Evolutionary conservation across 2,329 filamentous ascomycete genomes (phyloP), one percentile per base, ranked within the genome.

Genomic region (Botrytis paeoniae): DNA sequence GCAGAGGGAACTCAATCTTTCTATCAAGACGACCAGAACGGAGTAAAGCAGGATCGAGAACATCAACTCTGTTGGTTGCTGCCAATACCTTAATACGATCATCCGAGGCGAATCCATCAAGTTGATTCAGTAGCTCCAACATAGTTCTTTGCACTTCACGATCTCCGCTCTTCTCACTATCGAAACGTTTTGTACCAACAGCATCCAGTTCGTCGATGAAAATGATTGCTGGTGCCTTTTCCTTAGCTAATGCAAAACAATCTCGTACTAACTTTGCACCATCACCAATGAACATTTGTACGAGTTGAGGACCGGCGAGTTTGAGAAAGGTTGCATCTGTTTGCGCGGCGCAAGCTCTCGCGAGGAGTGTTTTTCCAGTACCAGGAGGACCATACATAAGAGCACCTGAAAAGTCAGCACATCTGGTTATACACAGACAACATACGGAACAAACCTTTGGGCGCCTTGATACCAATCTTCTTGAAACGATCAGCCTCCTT

Each of bases 241-340:
- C 96, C 83, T 99, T 99, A 71, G 96, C 96, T 22, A 99, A 87
- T 2, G 96, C 96, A 82, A 99, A 99, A 84, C 94, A 97, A 85
- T 99, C 96, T 74, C 96, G 93, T 60, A 99, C 96, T 43, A 99
- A 89, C 85, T 99, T 99, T 61, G 97, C 96, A 80, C 96, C 96
- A 78, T 99, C 97, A 82, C 96, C 96, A 59, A 99, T 99, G 83
- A 98, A 99, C 96, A 98, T 99, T 83, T 99, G 96, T 43, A 99
- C 96, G 57, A 99, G 90, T 84, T 99, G 96, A 8, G 97, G 96
- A 69, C 96, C 96, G 74, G 96, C 96, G 73, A 99, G 92, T 84
- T 99, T 99, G 81, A 99, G 90, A 87, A 99, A 99, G 37, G 96
- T 99, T 76, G 96, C 96, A 78, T 99, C 96, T 75, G 96, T 98